Evolutionary conservation across 2,329 filamentous ascomycete genomes (phyloP).

Genomic region (Metarhizium robertsii): DNA sequence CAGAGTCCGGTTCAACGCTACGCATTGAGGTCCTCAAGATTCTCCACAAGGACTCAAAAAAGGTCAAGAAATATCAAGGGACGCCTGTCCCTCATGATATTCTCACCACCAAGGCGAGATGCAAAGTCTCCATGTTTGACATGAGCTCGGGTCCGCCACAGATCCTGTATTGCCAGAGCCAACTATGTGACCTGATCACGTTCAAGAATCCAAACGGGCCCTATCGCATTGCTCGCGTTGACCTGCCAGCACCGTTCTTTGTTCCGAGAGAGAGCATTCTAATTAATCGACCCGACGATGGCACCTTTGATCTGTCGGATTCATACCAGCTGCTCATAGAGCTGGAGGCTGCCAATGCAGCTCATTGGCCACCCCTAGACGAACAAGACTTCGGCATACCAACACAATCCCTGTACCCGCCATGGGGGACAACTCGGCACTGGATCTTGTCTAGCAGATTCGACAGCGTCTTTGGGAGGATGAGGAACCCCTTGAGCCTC

Average conservation of each 20-base stretch:
- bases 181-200: conserved; percentile 42
- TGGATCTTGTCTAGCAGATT: conserved; percentile 34
- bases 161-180: conserved; percentile 43
- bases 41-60: conserved; percentile 37
- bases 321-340: conserved; percentile 42
- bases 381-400: conserved; percentile 22
- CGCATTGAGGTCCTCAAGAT: conserved; percentile 46
- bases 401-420: conserved; percentile 9
- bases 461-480: conserved; percentile 30
- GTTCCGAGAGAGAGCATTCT: conserved; percentile 43
- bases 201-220: conserved; percentile 38
- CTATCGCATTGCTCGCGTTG: conserved; percentile 37
- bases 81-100: conserved; percentile 19
- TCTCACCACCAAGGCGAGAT: conserved; percentile 24
- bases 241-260: conserved; percentile 38
- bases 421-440: conserved; percentile 14
- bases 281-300: conserved; percentile 37
- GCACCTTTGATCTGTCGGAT: conserved; percentile 37
- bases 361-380: conserved; percentile 43
- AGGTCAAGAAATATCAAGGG: conserved; percentile 19
- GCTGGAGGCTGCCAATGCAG: conserved; percentile 39
- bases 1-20: conserved; percentile 30
- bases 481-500: conserved; percentile 26
- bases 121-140: conserved; percentile 28
- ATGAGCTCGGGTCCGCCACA: conserved; percentile 25